Evolutionary conservation across 306 rosid genomes (phyloP).

Genomic region (Vigna trinervia): DNA sequence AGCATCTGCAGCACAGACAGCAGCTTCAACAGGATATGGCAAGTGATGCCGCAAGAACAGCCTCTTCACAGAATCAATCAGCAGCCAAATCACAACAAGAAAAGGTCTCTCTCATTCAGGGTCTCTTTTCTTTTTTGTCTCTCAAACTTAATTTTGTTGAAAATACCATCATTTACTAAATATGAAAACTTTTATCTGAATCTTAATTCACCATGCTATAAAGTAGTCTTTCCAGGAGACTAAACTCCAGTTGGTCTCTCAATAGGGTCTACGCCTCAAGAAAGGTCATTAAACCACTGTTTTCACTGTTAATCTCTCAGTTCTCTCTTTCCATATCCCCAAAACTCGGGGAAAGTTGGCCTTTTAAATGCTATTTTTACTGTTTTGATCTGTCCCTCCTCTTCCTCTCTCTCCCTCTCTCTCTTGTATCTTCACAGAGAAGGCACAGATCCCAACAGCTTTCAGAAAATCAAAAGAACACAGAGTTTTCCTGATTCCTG

Average conservation of each 20-base stretch:
- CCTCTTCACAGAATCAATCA: conserved; percentile 63
- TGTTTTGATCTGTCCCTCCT: conserved; percentile 41
- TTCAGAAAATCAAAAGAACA: conserved; percentile 72
- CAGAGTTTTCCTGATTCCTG: conserved; percentile 81
- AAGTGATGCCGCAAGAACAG: conserved; percentile 55
- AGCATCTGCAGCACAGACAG: conserved; percentile 43
- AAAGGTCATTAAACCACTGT: conserved; percentile 54
- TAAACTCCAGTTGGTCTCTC: conserved; percentile 17
- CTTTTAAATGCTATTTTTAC: conserved; percentile 50
- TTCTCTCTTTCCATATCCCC: conserved; percentile 55
- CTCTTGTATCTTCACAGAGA: conserved; percentile 47
- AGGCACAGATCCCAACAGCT: conserved; percentile 86
- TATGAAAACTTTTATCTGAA: neutral
- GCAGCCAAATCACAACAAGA: conserved; percentile 64
- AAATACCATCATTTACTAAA: neutral
- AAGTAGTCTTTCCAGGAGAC: neutral
- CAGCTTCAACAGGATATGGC: conserved; percentile 57
- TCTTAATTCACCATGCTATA: neutral
- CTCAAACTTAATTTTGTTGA: neutral
- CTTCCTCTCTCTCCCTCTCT: conserved; percentile 16
- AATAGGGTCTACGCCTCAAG: conserved; percentile 38
- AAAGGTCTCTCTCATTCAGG: conserved; percentile 59
- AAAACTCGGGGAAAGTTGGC: conserved; percentile 57
- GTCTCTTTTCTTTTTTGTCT: neutral
- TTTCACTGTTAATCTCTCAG: conserved; percentile 51